phyloP scores from a whole-genome alignment of 2,329 filamentous ascomycete genomes.

The Nothophaeocryptopus gaeumannii region DNA sequence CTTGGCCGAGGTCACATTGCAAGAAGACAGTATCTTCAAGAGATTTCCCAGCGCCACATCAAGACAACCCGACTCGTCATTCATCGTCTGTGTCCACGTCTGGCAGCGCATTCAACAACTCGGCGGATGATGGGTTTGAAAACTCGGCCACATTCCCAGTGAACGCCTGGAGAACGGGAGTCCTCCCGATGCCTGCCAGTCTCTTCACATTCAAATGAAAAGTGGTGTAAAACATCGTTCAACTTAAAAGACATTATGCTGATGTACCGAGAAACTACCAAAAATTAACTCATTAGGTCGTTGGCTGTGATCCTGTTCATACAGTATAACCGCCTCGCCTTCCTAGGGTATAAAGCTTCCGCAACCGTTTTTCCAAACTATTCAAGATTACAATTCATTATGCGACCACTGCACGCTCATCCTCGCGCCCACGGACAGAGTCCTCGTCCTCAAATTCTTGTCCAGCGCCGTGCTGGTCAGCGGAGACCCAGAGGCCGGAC shows the following conservation, averaged over 20 bases:
- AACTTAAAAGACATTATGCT: slow-evolving; percentile 21
- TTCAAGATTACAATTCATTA: slow-evolving; percentile 8
- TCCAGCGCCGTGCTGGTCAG: slow-evolving; percentile 61
- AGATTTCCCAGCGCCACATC: no score
- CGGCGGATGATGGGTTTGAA: no score
- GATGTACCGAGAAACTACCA: slow-evolving; percentile 16
- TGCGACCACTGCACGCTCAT: slow-evolving; percentile 38
- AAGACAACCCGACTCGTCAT: no score
- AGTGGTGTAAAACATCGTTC: no score
- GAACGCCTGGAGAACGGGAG: no score
- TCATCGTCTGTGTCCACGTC: no score
- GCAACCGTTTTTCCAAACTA: slow-evolving; percentile 8
- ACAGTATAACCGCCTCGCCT: slow-evolving; percentile 26
- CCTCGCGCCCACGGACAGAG: slow-evolving; percentile 47
- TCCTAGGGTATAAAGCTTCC: slow-evolving; percentile 27
- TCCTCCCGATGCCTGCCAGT: no score
- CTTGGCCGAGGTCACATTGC: no score
- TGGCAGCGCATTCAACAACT: no score
- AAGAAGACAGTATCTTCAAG: no score
- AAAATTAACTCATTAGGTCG: slow-evolving; percentile 21
- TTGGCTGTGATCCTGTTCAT: slow-evolving; percentile 23
- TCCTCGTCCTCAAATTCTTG: slow-evolving; percentile 61
- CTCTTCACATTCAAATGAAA: no score
- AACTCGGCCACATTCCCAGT: no score
- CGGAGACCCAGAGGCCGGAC: slow-evolving; percentile 76